Base-by-base conservation (phyloP, 2,329 filamentous ascomycete species). In the Pseudogymnoascus sp. region DNA sequence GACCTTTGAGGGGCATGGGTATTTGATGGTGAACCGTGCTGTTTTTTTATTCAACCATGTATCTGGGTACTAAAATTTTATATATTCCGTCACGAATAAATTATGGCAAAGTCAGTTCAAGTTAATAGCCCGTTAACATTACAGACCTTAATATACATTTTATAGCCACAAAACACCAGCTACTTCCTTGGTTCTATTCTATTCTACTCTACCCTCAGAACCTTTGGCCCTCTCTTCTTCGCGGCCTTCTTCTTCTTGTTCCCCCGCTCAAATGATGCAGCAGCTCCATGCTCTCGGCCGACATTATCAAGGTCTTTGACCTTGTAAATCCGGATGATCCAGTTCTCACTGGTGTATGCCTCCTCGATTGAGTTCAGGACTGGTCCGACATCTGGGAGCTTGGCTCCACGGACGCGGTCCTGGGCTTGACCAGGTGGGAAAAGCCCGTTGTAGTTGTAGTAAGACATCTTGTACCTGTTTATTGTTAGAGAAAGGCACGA, bases 301-400 rank as follows among this genome's bases (percentile, higher is more conserved):
- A 99, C 82, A 76, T 97, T 97, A 80, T 99, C 95, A 65, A 97
- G 87, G 72, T 96, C 93, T 82, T 99, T 99, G 79, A 99, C 95
- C 83, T 99, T 99, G 84, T 97, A 99, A 74, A 99, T 97, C 68
- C 95, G 86, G 75, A 99, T 97, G 76, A 99, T 99, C 95, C 95
- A 99, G 83, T 99, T 99, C 82, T 99, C 95, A 73, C 91, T 96
- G 63, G 96, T 99, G 76, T 96, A 99, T 9, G 95, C 95, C 79
- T 99, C 95, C 75, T 99, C 95, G 57, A 99, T 78, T 4, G 89
- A 95, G 77, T 89, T 91, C 65, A 99, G 87, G 66, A 89, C 84
- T 8, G 95, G 95, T 1, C 91, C 88, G 69, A 92, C 83, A 11
- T 91, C 86, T n/a, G 95, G 96, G 61, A 97, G 80, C 65, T 84